These are phyloP conservation scores for Hyaloscypha variabilis DNA, from an alignment of 495 filamentous ascomycete species.

Conservation along the genomic window DNA sequence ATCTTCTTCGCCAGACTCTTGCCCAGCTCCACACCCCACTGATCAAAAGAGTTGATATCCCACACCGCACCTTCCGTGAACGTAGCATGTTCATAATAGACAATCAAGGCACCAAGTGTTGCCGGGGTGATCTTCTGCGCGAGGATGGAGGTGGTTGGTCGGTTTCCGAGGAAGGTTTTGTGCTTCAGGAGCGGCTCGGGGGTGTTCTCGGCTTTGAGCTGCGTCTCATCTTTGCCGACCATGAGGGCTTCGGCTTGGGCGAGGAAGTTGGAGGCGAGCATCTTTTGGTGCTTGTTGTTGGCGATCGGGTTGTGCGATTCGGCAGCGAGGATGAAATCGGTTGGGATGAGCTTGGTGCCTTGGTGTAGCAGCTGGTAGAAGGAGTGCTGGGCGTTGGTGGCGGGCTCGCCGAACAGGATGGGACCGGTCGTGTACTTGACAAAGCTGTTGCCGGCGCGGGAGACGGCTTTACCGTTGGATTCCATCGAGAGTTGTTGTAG, in stretches of 20 bases:
- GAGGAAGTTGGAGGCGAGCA: slow-evolving; percentile 98
- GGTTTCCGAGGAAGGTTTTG: slow-evolving; percentile 98
- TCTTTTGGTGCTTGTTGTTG: slow-evolving; percentile 93
- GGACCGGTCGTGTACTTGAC: slow-evolving; percentile 97
- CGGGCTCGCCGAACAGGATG: slow-evolving; percentile 95
- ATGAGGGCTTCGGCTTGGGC: slow-evolving; percentile 97
- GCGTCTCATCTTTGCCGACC: slow-evolving; percentile 92
- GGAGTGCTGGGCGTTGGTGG: slow-evolving; percentile 98
- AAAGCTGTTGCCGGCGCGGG: slow-evolving; percentile 75
- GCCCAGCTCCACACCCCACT: slow-evolving; percentile 98
- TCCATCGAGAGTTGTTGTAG: slow-evolving; percentile 99
- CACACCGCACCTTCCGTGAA: slow-evolving; percentile 97
- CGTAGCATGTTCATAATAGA: slow-evolving; percentile 97
- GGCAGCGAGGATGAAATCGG: slow-evolving; percentile 95
- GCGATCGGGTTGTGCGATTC: slow-evolving; percentile 96
- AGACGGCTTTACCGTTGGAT: slow-evolving; percentile 98
- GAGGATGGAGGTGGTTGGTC: slow-evolving; percentile 92
- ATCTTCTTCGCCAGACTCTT: slow-evolving; percentile 95
- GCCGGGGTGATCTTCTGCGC: slow-evolving; percentile 93
- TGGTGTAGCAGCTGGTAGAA: slow-evolving; percentile 99
- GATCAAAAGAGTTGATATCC: slow-evolving; percentile 99
- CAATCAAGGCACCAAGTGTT: slow-evolving; percentile 92
- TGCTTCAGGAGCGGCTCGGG: slow-evolving; percentile 86
- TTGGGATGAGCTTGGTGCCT: slow-evolving; percentile 97
- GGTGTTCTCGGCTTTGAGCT: slow-evolving; percentile 88